Base-by-base conservation (phyloP, 225 moss, liverwort and hornwort species). In the Pleurozium schreberi region DNA sequence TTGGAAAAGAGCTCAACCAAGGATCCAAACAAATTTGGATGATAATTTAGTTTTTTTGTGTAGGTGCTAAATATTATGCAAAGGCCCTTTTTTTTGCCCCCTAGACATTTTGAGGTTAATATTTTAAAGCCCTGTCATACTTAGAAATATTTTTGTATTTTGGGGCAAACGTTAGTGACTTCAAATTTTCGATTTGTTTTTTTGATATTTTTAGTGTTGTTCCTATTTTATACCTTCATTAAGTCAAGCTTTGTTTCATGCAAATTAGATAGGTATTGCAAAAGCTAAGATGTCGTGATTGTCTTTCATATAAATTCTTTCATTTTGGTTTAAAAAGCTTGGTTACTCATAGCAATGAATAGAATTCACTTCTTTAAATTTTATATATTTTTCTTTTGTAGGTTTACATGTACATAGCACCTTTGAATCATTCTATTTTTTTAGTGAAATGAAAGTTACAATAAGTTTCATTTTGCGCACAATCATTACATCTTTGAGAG, bases 21-120 rank as follows among this genome's bases (percentile, higher is more conserved):
- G 3, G 1, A 1, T 0, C 18, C 2, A 31, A 30, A 47, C 11
- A 50, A 75, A 31, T 49, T 75, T 19, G 2, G 4, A 75, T 74
- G 47, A 30, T 47, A 31, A 2, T 3, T 19, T 4, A 7, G 49
- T 33, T 9, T 14, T 0, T 0, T 0, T 75, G 3, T 11, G 7
- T 19, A 31, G 6, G 5, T 49, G 7, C 4, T 19, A 49, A 49
- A 19, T 49, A 19, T 75, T 2, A 11, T 33, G 0, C 5, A 19
- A 49, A 49, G 11, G 40, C 2, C 6, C 0, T 3, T 74, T 7
- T 49, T 31, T 20, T 33, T 49, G 8, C 18, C 18, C 30, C 10
- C 8, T 1, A 47, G 0, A 3, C 2, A 42, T 74, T 74, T 30
- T 30, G 74, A 74, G 11, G 18, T 47, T 18, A 74, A 28, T 18